phyloP scores from a whole-genome alignment of 2,329 filamentous ascomycete species.

The Lizonia empirigonia region DNA sequence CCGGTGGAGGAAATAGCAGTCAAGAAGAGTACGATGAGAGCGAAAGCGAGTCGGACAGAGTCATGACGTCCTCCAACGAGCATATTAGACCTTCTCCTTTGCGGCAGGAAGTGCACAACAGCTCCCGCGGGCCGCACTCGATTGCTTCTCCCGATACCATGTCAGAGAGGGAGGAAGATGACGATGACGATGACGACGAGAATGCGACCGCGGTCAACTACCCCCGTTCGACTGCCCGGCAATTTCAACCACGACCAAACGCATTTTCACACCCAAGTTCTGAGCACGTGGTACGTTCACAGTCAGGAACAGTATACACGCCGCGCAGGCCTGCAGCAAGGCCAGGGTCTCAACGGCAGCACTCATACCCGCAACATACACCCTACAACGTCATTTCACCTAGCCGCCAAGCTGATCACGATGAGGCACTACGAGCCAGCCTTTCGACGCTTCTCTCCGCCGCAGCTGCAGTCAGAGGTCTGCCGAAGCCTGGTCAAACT shows the following conservation, averaged over 20 bases:
- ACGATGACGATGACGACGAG: slow-evolving; percentile 70
- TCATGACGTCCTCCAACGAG: slow-evolving; percentile 68
- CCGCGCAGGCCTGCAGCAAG: slow-evolving; percentile 43
- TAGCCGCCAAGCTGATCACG: slow-evolving; percentile 82
- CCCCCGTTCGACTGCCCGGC: slow-evolving; percentile 56
- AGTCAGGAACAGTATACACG: slow-evolving; percentile 57
- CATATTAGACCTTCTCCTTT: slow-evolving; percentile 52
- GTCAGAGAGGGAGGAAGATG: slow-evolving; percentile 44
- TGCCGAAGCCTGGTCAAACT: slow-evolving; percentile 66
- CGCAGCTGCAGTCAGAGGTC: slow-evolving; percentile 82
- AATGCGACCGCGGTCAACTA: slow-evolving; percentile 81
- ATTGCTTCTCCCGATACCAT: slow-evolving; percentile 47
- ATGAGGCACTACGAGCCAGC: slow-evolving; percentile 88
- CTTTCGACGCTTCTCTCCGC: slow-evolving; percentile 96
- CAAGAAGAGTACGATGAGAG: slow-evolving; percentile 96
- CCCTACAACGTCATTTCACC: slow-evolving; percentile 74
- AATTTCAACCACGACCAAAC: slow-evolving; percentile 87
- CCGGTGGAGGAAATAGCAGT: slow-evolving; percentile 70
- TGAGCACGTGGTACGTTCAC: slow-evolving; percentile 43
- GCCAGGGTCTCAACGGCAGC: slow-evolving; percentile 45
- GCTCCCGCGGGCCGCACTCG: slow-evolving; percentile 35
- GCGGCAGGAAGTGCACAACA: slow-evolving; percentile 37
- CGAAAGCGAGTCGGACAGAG: slow-evolving; percentile 82
- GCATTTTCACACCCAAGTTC: slow-evolving; percentile 84
- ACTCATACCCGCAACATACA: slow-evolving; percentile 56